Conservation (phyloP, 2,329 filamentous ascomycete genomes). For the Pleoardoris graminearum region DNA sequence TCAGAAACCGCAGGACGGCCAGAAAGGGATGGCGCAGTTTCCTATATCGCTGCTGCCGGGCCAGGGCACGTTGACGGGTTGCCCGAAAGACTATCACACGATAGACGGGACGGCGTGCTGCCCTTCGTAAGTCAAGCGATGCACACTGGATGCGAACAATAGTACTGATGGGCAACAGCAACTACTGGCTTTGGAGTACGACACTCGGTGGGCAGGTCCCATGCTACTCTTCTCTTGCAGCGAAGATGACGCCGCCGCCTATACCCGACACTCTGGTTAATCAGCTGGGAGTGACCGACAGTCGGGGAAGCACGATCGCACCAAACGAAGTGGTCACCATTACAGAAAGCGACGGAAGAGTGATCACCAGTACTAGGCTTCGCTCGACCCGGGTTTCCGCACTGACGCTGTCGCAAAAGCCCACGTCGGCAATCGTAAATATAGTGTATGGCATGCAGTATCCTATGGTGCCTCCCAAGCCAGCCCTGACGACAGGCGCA, state of each 20-base stretch:
- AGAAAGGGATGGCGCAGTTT: conserved; percentile 8
- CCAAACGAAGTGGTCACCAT: background rate
- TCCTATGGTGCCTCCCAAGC: conserved; percentile 16
- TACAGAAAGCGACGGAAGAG: background rate
- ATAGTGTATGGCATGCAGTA: conserved; percentile 36
- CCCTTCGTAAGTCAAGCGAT: conserved; percentile 19
- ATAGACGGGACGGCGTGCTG: conserved; percentile 23
- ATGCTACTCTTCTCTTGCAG: conserved; percentile 25
- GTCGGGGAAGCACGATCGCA: background rate
- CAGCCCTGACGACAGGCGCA: conserved; percentile 17
- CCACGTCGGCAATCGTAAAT: conserved; percentile 27
- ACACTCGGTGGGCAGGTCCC: conserved; percentile 32
- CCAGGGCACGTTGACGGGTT: conserved; percentile 15
- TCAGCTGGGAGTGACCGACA: background rate
- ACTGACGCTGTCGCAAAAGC: conserved; percentile 18
- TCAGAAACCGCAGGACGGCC: background rate
- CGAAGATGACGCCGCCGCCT: conserved; percentile 11
- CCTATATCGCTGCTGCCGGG: conserved; percentile 13
- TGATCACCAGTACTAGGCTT: background rate
- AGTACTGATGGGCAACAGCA: conserved; percentile 8
- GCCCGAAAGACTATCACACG: conserved; percentile 25
- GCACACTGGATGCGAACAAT: too few relatives aligned
- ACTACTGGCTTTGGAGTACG: conserved; percentile 25
- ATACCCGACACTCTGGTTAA: conserved; percentile 19
- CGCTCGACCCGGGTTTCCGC: background rate